Base-by-base conservation (phyloP, 2,329 filamentous ascomycete species). In the Cercospora zeae-maydis region DNA sequence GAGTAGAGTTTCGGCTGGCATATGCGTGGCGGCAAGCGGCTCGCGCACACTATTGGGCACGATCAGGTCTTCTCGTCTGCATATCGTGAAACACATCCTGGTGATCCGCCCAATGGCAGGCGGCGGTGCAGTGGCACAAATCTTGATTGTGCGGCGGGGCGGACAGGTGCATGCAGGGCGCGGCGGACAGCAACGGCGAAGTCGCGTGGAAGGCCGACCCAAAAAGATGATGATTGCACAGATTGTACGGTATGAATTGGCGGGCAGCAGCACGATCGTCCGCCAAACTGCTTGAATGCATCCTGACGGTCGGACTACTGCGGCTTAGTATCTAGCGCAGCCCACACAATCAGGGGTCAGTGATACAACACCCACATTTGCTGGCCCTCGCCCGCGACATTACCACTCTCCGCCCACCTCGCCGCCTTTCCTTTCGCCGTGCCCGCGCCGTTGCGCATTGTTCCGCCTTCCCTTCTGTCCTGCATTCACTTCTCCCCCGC, bases 81-180 rank as follows among this genome's bases (percentile, higher is more conserved):
- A 33, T 52, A 52, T 27, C 47, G 47, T 52, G 47, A 52, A 52
- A 52, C 47, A 52, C 47, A 27, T 52, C 47, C 47, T 30, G 21
- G n/a, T 24, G 47, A 27, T 31, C 47, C 47, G 47, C 47, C 47
- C 47, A 52, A 52, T 52, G 47, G 47, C 47, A 27, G 47, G 24
- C 47, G 10, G 47, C 13, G 19, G 47, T 24, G 24, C 47, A 52
- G 24, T 31, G 47, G 24, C 24, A 52, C 47, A 27, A 52, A 52
- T 52, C 47, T 52, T 52, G 47, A 27, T 14, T 52, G 14, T 30
- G 14, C 6, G 30, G 47, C 47, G 47, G 24, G 14, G 47, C 24
- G 47, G 47, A n/a, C 14, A 30, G 24, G 19, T 27, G 47, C 39
- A 45, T 45, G 39, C 39, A 45, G 39, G 39, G 39, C 39, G 19